These are phyloP conservation scores for Cladophialophora exuberans DNA, from an alignment of 2,329 filamentous ascomycete genomes.

Conservation along the genomic window DNA sequence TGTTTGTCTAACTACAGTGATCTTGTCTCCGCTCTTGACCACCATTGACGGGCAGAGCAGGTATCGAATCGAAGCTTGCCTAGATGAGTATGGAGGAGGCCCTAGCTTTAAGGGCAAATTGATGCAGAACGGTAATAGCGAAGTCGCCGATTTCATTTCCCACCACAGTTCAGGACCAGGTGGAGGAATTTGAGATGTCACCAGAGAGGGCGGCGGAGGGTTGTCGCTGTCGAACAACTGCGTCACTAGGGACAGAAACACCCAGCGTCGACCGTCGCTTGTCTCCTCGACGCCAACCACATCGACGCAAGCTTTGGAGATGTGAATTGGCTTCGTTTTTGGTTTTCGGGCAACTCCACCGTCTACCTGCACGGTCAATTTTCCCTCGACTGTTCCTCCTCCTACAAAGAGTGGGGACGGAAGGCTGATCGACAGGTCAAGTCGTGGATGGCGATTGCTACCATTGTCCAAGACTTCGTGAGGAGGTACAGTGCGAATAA, in stretches of 20 bases:
- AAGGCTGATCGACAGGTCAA: constrained; percentile 54
- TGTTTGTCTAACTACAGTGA: constrained; percentile 54
- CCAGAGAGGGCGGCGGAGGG: constrained; percentile 55
- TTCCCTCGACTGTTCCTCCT: constrained; percentile 57
- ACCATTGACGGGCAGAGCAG: constrained; percentile 52
- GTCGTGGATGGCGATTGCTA: constrained; percentile 51
- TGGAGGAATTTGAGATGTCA: constrained; percentile 46
- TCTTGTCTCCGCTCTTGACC: constrained; percentile 51
- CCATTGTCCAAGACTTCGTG: constrained; percentile 55
- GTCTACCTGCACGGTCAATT: constrained; percentile 52
- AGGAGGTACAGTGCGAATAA: constrained; percentile 50
- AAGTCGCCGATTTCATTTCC: constrained; percentile 52
- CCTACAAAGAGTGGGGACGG: constrained; percentile 59
- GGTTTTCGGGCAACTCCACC: constrained; percentile 45
- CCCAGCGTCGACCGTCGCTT: constrained; percentile 47
- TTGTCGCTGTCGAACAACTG: constrained; percentile 55
- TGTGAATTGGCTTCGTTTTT: constrained; percentile 46
- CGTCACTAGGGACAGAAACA: constrained; percentile 56
- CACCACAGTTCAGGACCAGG: constrained; percentile 44
- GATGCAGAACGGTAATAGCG: constrained; percentile 55
- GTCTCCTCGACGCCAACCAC: constrained; percentile 58
- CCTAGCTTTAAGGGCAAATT: constrained; percentile 59
- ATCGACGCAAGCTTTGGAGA: constrained; percentile 55
- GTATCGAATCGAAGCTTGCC: constrained; percentile 56
- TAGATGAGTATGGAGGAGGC: constrained; percentile 58